Conservation (phyloP, 2,329 filamentous ascomycete genomes). For the Bipolaris victoriae region DNA sequence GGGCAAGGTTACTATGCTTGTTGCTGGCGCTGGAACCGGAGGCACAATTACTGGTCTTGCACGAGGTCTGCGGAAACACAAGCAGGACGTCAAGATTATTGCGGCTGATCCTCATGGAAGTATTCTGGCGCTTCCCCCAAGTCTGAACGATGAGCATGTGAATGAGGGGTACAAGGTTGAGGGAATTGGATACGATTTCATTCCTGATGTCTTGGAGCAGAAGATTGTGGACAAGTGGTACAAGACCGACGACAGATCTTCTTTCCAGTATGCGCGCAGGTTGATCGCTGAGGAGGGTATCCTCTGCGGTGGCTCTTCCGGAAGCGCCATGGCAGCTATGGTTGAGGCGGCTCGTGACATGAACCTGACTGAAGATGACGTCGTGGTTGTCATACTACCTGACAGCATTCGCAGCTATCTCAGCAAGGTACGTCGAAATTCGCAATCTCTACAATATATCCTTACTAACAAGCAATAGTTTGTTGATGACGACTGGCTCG, state of each 20-base stretch:
- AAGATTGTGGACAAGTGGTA: slow-evolving; percentile 89
- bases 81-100: slow-evolving; percentile 81
- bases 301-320: slow-evolving; percentile 90
- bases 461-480: slow-evolving; percentile 61
- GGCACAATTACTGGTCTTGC: slow-evolving; percentile 93
- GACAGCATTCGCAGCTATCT: slow-evolving; percentile 98
- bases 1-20: slow-evolving; percentile 79
- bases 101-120: slow-evolving; percentile 93
- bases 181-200: slow-evolving; percentile 98
- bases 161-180: slow-evolving; percentile 97
- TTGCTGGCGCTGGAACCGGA: slow-evolving; percentile 93
- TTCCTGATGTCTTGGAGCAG: slow-evolving; percentile 89
- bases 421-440: slow-evolving; percentile 67
- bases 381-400: slow-evolving; percentile 88
- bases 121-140: slow-evolving; percentile 81
- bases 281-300: slow-evolving; percentile 94
- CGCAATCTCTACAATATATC: not conserved
- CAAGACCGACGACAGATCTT: slow-evolving; percentile 93
- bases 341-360: slow-evolving; percentile 78
- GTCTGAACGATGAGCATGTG: slow-evolving; percentile 77
- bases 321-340: slow-evolving; percentile 85
- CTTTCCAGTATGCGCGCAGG: slow-evolving; percentile 86
- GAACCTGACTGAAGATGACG: slow-evolving; percentile 79
- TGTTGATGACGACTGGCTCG: slow-evolving; percentile 98
- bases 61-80: slow-evolving; percentile 85